phyloP scores from a whole-genome alignment of 805 yeast species.

The Saccharomyces eubayanus region DNA sequence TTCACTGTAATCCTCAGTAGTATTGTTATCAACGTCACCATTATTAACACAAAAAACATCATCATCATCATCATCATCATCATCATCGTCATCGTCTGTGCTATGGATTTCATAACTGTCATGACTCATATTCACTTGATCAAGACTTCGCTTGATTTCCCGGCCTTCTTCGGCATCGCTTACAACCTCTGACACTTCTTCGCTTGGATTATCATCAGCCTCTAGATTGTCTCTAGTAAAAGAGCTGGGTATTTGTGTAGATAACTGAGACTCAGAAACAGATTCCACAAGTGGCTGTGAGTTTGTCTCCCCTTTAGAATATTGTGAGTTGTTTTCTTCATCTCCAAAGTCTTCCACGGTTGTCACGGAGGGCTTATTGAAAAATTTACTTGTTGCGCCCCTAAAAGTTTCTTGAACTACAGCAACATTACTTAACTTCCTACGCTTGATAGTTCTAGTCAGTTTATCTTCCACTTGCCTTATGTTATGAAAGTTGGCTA shows the following conservation, averaged over 20 bases:
- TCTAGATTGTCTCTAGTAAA: background rate
- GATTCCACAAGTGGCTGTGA: background rate
- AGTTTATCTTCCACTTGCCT: constrained; percentile 12
- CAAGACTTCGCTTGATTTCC: background rate
- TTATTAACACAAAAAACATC: constrained; percentile 2
- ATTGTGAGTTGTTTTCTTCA: background rate
- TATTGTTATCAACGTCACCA: background rate
- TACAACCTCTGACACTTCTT: constrained; percentile 14
- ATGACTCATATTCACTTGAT: background rate
- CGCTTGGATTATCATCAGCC: background rate
- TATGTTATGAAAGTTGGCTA: background rate
- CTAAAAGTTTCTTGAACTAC: background rate
- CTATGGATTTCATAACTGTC: background rate
- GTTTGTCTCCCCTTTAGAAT: background rate
- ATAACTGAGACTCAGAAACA: constrained; percentile 21
- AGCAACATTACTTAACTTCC: constrained; percentile 11
- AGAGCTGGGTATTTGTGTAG: constrained; percentile 23
- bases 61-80: constrained; percentile 1
- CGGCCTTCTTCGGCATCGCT: constrained; percentile 11
- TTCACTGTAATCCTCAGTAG: background rate
- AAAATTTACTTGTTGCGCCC: constrained; percentile 11
- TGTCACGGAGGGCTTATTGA: background rate
- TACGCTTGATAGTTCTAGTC: constrained; percentile 15
- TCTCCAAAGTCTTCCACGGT: background rate
- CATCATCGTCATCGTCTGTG: background rate